Conservation (phyloP, 176 grass and related monocot species). For the Oryza officinalis region DNA sequence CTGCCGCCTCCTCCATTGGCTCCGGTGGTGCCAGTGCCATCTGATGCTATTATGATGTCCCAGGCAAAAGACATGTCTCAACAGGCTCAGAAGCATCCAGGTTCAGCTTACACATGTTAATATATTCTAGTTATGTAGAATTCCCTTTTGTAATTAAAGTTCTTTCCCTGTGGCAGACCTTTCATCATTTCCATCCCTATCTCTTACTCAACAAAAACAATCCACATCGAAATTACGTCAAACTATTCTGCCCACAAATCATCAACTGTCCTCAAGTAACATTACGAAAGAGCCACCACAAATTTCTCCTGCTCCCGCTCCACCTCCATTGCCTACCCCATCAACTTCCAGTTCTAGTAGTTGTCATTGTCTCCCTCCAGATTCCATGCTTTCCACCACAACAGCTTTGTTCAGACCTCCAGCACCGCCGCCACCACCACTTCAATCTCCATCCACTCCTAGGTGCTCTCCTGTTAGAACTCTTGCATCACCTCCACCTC, state of each 20-base stretch:
- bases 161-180: slow-evolving; percentile 20
- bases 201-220: slow-evolving; percentile 13
- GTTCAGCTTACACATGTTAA: slow-evolving; percentile 24
- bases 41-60: slow-evolving; percentile 16
- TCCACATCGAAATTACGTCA: slow-evolving; percentile 19
- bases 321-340: not conserved
- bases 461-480: slow-evolving; percentile 32
- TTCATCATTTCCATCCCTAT: slow-evolving; percentile 31
- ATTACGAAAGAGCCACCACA: slow-evolving; percentile 21
- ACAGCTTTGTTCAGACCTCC: slow-evolving; percentile 25
- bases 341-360: slow-evolving; percentile 20
- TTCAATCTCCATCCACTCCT: slow-evolving; percentile 22
- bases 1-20: not conserved
- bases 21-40: not conserved
- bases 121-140: slow-evolving; percentile 3
- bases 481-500: slow-evolving; percentile 32
- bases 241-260: slow-evolving; percentile 23
- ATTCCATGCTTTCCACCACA: slow-evolving; percentile 27
- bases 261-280: slow-evolving; percentile 34
- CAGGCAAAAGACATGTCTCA: slow-evolving; percentile 11
- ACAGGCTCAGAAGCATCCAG: slow-evolving; percentile 35
- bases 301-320: slow-evolving; percentile 20
- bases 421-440: slow-evolving; percentile 28
- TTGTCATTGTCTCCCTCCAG: slow-evolving; percentile 35
- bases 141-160: slow-evolving; percentile 37